phyloP scores from a whole-genome alignment of 805 yeast genomes.

The Cyberlindnera amylophila region DNA sequence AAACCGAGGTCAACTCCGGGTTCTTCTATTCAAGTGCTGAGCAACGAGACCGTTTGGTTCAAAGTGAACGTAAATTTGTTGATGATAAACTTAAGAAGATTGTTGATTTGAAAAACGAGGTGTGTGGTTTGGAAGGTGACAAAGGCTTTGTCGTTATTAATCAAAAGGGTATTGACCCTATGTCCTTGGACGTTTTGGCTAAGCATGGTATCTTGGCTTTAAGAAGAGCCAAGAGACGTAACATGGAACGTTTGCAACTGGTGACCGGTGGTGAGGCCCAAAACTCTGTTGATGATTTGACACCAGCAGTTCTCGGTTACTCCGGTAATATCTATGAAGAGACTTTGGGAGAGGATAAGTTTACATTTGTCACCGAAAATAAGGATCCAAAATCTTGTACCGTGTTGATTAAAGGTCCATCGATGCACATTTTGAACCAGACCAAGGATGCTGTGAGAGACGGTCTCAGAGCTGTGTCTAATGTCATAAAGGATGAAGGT shows the following conservation, averaged over 20 bases:
- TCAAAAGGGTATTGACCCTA: slow-evolving; percentile 98
- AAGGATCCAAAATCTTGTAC: slow-evolving; percentile 89
- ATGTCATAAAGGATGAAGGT: slow-evolving; percentile 78
- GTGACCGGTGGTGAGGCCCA: slow-evolving; percentile 98
- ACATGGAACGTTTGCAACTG: slow-evolving; percentile 96
- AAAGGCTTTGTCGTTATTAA: slow-evolving; percentile 90
- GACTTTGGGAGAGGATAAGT: slow-evolving; percentile 94
- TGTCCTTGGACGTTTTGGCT: slow-evolving; percentile 92
- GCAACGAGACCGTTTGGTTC: slow-evolving; percentile 91
- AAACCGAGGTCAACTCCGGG: slow-evolving; percentile 95
- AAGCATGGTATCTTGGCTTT: slow-evolving; percentile 89
- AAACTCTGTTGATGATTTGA: slow-evolving; percentile 90
- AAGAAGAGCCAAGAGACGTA: slow-evolving; percentile 97
- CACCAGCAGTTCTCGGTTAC: slow-evolving; percentile 75
- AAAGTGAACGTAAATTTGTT: slow-evolving; percentile 88
- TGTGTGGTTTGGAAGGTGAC: slow-evolving; percentile 69
- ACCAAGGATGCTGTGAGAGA: slow-evolving; percentile 97
- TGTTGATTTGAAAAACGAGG: slow-evolving; percentile 88
- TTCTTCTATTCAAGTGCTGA: slow-evolving; percentile 93
- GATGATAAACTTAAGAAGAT: slow-evolving; percentile 90
- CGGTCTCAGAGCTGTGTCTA: slow-evolving; percentile 92
- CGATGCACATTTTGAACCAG: slow-evolving; percentile 82
- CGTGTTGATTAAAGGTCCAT: slow-evolving; percentile 89
- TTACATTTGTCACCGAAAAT: slow-evolving; percentile 89
- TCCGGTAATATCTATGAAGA: slow-evolving; percentile 92